These are phyloP conservation scores for Cicer chorassanicum DNA, from an alignment of 306 rosid genomes.

Conservation along the genomic window DNA sequence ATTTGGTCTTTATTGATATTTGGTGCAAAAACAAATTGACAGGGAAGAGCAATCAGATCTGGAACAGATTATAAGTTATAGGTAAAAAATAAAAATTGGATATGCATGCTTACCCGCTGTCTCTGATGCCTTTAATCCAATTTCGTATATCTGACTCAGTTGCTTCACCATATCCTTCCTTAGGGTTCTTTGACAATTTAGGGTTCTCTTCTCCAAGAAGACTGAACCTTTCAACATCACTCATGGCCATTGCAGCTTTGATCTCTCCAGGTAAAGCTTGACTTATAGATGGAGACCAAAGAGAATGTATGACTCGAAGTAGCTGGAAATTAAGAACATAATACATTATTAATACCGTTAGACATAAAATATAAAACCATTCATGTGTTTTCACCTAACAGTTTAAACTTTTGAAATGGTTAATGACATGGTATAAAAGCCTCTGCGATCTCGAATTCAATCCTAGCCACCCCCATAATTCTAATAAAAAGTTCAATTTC, in stretches of 20 bases:
- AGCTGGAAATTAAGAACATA: constrained; percentile 64
- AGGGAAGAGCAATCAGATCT: constrained; percentile 19
- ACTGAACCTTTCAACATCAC: constrained; percentile 76
- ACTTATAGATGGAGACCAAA: constrained; percentile 81
- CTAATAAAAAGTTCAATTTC: not conserved
- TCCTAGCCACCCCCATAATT: not conserved
- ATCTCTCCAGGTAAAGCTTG: constrained; percentile 82
- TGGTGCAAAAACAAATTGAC: constrained; percentile 26
- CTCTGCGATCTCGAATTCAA: constrained; percentile 3
- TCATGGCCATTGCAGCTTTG: constrained; percentile 85
- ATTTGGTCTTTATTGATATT: constrained; percentile 25
- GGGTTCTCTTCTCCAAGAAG: constrained; percentile 93
- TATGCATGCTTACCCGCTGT: constrained; percentile 76
- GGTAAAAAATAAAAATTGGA: constrained; percentile 27
- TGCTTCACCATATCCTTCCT: constrained; percentile 73
- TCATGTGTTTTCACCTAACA: constrained; percentile 5
- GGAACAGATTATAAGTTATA: constrained; percentile 14
- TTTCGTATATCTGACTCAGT: constrained; percentile 81
- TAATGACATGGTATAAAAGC: constrained; percentile 2
- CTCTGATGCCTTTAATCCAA: constrained; percentile 95
- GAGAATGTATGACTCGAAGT: constrained; percentile 82
- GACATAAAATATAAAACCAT: constrained; percentile 18
- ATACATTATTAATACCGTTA: constrained; percentile 26
- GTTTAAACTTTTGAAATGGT: constrained; percentile 18
- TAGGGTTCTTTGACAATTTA: constrained; percentile 69